phyloP scores from a whole-genome alignment of 2,329 filamentous ascomycete genomes.

The Ambrosiella xylebori region DNA sequence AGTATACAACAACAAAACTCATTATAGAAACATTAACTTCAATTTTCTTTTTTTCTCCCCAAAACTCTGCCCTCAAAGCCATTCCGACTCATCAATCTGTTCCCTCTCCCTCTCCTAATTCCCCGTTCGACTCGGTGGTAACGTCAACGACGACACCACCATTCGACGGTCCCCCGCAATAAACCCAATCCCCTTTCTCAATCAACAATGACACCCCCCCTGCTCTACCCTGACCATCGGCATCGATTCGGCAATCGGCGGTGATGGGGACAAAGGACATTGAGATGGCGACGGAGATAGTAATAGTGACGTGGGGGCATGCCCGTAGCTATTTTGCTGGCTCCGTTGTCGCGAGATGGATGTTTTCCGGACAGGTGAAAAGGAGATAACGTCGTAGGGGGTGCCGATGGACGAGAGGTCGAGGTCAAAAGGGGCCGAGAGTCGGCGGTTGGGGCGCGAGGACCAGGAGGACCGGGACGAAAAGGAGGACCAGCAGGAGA shows the following conservation, averaged over 20 bases:
- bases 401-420: neutral
- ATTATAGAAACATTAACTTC: neutral
- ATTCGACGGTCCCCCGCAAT: neutral
- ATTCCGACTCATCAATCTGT: neutral
- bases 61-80: neutral
- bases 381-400: neutral
- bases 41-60: too few species aligned
- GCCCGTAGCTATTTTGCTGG: neutral
- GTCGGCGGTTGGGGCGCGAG: neutral
- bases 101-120: neutral
- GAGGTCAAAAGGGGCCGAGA: neutral
- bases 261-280: too few species aligned
- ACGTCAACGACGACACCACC: neutral
- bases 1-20: neutral
- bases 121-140: neutral
- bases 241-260: too few species aligned
- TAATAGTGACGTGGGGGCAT: neutral
- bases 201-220: neutral
- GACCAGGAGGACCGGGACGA: too few species aligned
- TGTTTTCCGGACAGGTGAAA: too few species aligned
- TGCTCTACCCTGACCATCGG: neutral
- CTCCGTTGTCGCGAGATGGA: too few species aligned
- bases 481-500: neutral
- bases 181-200: neutral
- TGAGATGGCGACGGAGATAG: neutral